Evolutionary conservation across 2,329 filamentous ascomycete genomes (phyloP).

Genomic region (Nemania sp.): DNA sequence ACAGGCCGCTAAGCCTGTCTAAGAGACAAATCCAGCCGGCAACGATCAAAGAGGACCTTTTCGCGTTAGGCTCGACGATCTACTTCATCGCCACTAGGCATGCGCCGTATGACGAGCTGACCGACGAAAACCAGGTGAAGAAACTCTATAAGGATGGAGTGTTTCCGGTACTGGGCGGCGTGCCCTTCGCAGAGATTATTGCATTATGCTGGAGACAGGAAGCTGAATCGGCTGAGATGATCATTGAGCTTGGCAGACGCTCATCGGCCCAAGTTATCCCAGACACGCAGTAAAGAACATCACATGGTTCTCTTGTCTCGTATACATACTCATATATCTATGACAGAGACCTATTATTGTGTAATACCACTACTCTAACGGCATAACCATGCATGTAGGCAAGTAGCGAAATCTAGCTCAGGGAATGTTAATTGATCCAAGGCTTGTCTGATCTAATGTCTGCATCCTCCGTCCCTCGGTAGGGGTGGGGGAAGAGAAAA

Average conservation of each 20-base stretch:
- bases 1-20: conserved; percentile 21
- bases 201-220: conserved; percentile 20
- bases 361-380: conserved; percentile 1
- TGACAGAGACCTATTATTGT: conserved; percentile 3
- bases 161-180: conserved; percentile 21
- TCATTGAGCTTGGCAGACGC: conserved; percentile 18
- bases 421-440: not conserved
- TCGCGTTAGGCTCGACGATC: conserved; percentile 32
- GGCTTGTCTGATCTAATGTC: not conserved
- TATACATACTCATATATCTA: not conserved
- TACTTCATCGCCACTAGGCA: conserved; percentile 31
- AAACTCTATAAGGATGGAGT: conserved; percentile 15
- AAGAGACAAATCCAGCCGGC: conserved; percentile 8
- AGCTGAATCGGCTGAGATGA: conserved; percentile 17
- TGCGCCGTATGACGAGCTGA: conserved; percentile 24
- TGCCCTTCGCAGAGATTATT: conserved; percentile 22
- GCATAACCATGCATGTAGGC: not conserved
- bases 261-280: conserved; percentile 10
- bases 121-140: conserved; percentile 27
- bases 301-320: not conserved
- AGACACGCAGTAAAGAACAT: conserved; percentile 17
- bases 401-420: not conserved
- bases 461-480: not conserved
- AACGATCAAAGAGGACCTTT: conserved; percentile 27
- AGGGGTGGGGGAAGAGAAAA: too few relatives aligned